Evolutionary conservation across 2,329 filamentous ascomycete species (phyloP).

Genomic region (Aspergillus arachidicola): DNA sequence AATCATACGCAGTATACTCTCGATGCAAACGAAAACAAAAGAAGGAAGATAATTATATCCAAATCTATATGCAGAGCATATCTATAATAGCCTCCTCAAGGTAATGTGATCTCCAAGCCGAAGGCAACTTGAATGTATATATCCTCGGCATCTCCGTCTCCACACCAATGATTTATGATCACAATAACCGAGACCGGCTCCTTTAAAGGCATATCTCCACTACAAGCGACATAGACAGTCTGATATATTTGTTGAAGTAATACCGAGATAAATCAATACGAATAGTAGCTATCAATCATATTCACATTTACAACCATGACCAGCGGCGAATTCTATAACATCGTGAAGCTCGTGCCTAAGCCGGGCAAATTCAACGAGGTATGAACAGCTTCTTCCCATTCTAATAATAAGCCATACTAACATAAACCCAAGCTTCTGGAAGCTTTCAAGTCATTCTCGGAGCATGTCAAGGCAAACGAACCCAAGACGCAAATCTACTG

Average conservation of each 20-base stretch:
- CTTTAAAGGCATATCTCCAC: neutral
- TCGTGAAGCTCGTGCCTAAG: conserved; percentile 25
- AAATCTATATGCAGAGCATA: no score
- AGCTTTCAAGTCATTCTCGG: conserved; percentile 21
- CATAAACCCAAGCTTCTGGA: conserved; percentile 11
- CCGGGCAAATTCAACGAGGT: conserved; percentile 24
- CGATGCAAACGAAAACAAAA: no score
- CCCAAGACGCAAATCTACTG: conserved; percentile 26
- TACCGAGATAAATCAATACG: neutral
- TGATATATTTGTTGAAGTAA: neutral
- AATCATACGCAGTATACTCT: no score
- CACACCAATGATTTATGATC: neutral
- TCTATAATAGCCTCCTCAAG: neutral
- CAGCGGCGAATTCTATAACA: conserved; percentile 20
- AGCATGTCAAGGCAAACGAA: conserved; percentile 21
- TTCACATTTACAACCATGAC: conserved; percentile 6
- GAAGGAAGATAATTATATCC: no score
- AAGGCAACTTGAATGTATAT: neutral
- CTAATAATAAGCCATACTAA: neutral
- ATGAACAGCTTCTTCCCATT: neutral
- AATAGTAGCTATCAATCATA: neutral
- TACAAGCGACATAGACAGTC: neutral
- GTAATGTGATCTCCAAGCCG: neutral
- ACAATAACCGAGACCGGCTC: conserved; percentile 1
- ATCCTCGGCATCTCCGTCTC: conserved; percentile 15